Conservation (phyloP, 2,329 filamentous ascomycete genomes). For the Arthrinium phaeospermum region DNA sequence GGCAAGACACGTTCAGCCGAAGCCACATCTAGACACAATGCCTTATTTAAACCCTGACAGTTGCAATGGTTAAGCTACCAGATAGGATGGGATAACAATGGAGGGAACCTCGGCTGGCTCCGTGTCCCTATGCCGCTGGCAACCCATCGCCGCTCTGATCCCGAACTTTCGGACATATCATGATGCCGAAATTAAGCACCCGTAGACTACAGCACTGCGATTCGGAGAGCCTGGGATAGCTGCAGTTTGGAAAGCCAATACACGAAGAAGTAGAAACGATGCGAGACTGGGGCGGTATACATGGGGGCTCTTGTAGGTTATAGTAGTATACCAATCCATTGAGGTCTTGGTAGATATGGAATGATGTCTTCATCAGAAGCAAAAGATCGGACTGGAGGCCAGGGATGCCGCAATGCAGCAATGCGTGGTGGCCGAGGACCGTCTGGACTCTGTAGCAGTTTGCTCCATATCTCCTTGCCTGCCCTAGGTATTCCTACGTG, state of each 20-base stretch:
- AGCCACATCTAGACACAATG: not conserved
- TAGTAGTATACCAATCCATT: not conserved
- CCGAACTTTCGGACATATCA: not conserved
- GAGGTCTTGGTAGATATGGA: not conserved
- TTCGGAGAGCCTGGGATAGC: not conserved
- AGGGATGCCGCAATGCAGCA: not conserved
- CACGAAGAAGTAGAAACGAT: not conserved
- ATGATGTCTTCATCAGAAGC: not conserved
- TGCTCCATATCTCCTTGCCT: not conserved
- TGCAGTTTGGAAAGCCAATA: not conserved
- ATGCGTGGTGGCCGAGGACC: not conserved
- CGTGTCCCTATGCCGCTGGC: not conserved
- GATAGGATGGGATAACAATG: not conserved
- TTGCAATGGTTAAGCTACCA: not conserved
- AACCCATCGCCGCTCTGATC: not conserved
- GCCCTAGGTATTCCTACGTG: not conserved
- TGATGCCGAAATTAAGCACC: not conserved
- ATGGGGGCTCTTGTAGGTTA: too few relatives aligned
- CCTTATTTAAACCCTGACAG: not conserved
- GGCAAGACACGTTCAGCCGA: too few relatives aligned
- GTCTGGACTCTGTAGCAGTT: not conserved
- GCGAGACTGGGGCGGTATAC: not conserved
- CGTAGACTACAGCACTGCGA: not conserved
- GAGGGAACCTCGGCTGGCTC: not conserved
- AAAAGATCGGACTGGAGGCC: not conserved